Evolutionary conservation across 805 yeast species (phyloP).

Genomic region (Myxozyma melibiosi): DNA sequence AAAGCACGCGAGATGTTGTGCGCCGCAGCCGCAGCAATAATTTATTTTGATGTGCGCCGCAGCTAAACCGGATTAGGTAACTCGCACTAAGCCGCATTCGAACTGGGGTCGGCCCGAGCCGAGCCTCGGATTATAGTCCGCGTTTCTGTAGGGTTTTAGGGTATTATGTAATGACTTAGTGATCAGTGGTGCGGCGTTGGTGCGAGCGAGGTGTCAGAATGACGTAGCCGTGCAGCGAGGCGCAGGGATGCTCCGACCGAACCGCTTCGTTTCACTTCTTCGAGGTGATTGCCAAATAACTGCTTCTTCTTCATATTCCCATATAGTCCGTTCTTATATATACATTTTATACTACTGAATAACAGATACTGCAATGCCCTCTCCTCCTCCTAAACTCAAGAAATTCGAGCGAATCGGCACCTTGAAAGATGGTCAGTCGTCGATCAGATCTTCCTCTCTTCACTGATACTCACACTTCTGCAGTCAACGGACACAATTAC

Average conservation of each 20-base stretch:
- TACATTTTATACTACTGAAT: background rate
- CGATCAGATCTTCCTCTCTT: background rate
- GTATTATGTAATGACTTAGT: too few species aligned
- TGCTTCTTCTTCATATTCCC: background rate
- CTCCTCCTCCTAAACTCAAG: conserved; percentile 23
- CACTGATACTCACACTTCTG: background rate
- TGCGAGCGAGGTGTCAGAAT: too few species aligned
- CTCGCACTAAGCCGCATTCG: too few species aligned
- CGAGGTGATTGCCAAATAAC: background rate
- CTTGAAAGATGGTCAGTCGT: conserved; percentile 23
- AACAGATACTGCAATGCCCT: background rate
- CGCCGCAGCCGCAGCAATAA: too few species aligned
- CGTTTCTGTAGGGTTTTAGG: too few species aligned
- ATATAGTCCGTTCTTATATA: background rate
- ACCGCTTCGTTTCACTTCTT: background rate
- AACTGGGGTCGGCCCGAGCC: conserved; percentile 2
- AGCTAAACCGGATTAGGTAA: background rate
- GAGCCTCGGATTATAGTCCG: too few species aligned
- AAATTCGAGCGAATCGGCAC: conserved; percentile 32
- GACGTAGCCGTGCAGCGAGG: background rate
- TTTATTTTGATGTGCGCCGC: too few species aligned
- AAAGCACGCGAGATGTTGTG: too few species aligned
- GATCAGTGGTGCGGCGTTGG: too few species aligned
- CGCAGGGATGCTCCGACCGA: background rate
- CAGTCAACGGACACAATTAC: conserved; percentile 28